Conservation (phyloP, 2,329 filamentous ascomycete species). For the Thelonectria blattea region DNA sequence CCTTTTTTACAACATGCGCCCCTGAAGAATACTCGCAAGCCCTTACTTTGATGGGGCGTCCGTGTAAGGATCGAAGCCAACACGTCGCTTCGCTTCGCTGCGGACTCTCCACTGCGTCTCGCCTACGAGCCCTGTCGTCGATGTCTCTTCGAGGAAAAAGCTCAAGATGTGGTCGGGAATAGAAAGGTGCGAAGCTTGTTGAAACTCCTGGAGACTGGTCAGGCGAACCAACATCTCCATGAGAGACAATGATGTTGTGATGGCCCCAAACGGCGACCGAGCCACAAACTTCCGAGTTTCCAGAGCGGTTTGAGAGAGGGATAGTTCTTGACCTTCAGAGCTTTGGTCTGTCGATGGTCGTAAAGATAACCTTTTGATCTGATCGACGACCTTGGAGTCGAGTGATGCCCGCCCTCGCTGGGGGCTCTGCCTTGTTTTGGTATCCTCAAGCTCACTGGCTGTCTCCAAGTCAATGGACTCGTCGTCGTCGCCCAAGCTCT, state of each 20-base stretch:
- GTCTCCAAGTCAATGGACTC: constrained; percentile 51
- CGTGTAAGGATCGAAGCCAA: constrained; percentile 64
- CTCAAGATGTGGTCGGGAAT: constrained; percentile 89
- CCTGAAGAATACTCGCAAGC: background rate
- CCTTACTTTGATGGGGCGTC: constrained; percentile 46
- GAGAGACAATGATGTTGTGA: constrained; percentile 69
- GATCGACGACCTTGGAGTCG: constrained; percentile 48
- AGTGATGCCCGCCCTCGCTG: constrained; percentile 37
- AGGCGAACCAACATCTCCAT: constrained; percentile 89
- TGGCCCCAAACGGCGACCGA: constrained; percentile 57
- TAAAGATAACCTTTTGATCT: constrained; percentile 50
- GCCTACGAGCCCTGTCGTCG: constrained; percentile 56
- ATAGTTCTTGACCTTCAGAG: constrained; percentile 11
- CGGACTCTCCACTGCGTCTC: constrained; percentile 52
- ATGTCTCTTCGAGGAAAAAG: constrained; percentile 77
- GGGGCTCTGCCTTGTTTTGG: constrained; percentile 17
- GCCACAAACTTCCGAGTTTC: constrained; percentile 42
- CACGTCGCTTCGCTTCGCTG: constrained; percentile 53
- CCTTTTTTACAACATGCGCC: background rate
- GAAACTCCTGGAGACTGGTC: constrained; percentile 87
- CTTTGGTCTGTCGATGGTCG: constrained; percentile 20
- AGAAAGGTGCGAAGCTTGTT: constrained; percentile 86
- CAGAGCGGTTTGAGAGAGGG: constrained; percentile 8
- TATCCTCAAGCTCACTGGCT: constrained; percentile 39
- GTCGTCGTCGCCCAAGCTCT: constrained; percentile 43